These are phyloP conservation scores for Alliaria petiolata DNA, from an alignment of 345 rosid species.

Conservation along the genomic window DNA sequence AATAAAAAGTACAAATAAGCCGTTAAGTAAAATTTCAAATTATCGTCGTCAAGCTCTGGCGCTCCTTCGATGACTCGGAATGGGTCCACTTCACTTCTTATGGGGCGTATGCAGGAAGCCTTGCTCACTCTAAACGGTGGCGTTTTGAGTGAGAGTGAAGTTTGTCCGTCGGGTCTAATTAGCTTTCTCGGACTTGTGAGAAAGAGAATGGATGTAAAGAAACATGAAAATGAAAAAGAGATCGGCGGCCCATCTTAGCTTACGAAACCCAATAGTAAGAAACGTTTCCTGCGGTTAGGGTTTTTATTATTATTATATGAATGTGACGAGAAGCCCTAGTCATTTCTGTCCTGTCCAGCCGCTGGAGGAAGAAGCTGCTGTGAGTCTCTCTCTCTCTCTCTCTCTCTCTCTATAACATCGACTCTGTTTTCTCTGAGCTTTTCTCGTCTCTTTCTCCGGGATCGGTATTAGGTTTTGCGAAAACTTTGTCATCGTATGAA, in stretches of 20 bases:
- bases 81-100: constrained; percentile 1
- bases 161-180: no score
- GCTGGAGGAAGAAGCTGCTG: not conserved
- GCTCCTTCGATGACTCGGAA: constrained; percentile 11
- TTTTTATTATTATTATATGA: not conserved
- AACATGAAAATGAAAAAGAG: not conserved
- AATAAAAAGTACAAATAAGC: not conserved
- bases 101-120: constrained; percentile 22
- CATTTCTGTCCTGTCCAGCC: constrained; percentile 7
- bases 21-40: constrained; percentile 15
- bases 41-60: not conserved
- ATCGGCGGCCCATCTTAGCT: not conserved
- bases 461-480: not conserved
- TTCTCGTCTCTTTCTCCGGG: not conserved
- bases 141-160: not conserved
- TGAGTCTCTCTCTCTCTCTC: constrained; percentile 14
- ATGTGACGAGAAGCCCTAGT: not conserved
- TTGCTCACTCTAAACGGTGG: not conserved
- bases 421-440: not conserved
- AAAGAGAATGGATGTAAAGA: no score
- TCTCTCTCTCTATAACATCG: no score
- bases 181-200: no score
- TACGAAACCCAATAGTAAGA: not conserved
- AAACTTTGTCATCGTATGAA: not conserved
- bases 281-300: not conserved